Evolutionary conservation across 345 rosid species (phyloP).

Genomic region (Sonneratia caseolaris): DNA sequence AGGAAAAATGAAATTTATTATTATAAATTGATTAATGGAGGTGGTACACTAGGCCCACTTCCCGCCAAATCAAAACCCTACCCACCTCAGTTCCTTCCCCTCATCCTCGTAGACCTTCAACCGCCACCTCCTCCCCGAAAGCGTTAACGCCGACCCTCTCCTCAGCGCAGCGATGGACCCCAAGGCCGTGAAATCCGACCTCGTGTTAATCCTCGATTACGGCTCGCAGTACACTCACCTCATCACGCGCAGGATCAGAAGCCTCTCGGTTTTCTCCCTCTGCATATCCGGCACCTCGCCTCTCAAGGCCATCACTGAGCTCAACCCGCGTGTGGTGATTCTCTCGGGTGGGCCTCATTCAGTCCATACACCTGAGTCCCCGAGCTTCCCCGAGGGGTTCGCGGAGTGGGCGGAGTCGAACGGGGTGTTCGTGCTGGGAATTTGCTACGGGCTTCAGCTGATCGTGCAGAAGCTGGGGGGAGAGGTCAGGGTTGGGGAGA

Average conservation of each 20-base stretch:
- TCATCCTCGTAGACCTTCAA: background rate
- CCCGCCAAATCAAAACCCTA: conserved; percentile 23
- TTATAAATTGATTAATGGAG: background rate
- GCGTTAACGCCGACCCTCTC: background rate
- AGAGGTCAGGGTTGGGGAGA: conserved; percentile 57
- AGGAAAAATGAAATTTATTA: background rate
- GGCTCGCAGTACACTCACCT: conserved; percentile 95
- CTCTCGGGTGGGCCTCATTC: conserved; percentile 99
- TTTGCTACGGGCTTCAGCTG: conserved; percentile 85
- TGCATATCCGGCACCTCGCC: conserved; percentile 82
- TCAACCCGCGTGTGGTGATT: conserved; percentile 63
- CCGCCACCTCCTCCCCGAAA: conserved; percentile 7
- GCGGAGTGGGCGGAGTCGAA: conserved; percentile 56
- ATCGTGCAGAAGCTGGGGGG: conserved; percentile 83
- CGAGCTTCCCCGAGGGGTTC: conserved; percentile 68
- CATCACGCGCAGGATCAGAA: conserved; percentile 84
- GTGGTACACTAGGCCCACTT: conserved; percentile 4
- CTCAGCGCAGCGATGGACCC: conserved; percentile 20
- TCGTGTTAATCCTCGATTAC: conserved; percentile 79
- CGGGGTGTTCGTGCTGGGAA: conserved; percentile 57
- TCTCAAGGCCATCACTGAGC: conserved; percentile 42
- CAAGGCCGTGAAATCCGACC: conserved; percentile 44
- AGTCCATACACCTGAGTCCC: conserved; percentile 57
- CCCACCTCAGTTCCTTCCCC: background rate
- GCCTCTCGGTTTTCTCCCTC: conserved; percentile 74